Evolutionary conservation across 331 rosid genomes (phyloP).

Genomic region (Pyrus hybrid): DNA sequence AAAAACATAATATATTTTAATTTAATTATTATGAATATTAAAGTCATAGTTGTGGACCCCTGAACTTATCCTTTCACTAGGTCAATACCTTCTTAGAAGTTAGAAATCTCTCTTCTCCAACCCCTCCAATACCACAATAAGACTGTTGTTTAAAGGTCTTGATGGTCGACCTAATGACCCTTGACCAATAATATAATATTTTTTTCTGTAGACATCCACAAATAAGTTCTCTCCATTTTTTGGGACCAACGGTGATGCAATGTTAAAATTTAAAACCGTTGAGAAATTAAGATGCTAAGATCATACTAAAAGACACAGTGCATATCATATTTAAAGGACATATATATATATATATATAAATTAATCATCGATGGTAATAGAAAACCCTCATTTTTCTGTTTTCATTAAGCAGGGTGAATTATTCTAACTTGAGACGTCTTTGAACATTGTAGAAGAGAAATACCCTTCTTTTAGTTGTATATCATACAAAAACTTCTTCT

Average conservation of each 20-base stretch:
- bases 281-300: background rate
- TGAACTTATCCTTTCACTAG: constrained; percentile 16
- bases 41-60: background rate
- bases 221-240: background rate
- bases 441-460: background rate
- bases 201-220: constrained; percentile 8
- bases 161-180: constrained; percentile 14
- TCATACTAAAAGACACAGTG: background rate
- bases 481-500: background rate
- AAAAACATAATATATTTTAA: background rate
- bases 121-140: background rate
- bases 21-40: background rate
- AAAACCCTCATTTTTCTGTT: background rate
- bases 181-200: constrained; percentile 14
- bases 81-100: background rate
- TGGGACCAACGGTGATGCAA: background rate
- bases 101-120: background rate
- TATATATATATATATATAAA: background rate
- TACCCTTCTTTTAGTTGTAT: background rate
- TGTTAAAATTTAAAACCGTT: background rate
- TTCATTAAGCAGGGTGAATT: background rate
- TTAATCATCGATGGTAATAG: background rate
- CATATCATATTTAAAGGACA: background rate
- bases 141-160: constrained; percentile 15
- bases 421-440: background rate